A percentile compares a stretch with the other conserved stretches of the same genome.
Evolutionary conservation across 768 basidiomycete species (phyloP).

Genomic region (Kwoniella europaea): DNA sequence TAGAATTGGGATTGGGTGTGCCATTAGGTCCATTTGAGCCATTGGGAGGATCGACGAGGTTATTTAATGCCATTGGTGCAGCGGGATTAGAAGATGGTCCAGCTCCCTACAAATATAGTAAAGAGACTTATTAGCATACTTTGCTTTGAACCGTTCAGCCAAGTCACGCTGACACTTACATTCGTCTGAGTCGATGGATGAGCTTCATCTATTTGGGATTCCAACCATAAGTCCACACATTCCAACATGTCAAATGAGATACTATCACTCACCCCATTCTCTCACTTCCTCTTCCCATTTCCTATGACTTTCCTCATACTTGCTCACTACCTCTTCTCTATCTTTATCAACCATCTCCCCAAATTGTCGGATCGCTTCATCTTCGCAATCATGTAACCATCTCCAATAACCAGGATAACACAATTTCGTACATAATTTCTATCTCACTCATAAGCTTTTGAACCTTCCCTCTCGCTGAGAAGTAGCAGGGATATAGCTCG

Average conservation of each 20-base stretch:
- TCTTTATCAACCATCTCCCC: slow-evolving; percentile 68
- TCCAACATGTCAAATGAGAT: not conserved
- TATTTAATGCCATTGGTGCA: slow-evolving; percentile 6
- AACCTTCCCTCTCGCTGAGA: too few species aligned
- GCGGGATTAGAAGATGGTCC: not conserved
- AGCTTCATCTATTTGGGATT: too few species aligned
- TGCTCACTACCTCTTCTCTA: slow-evolving; percentile 72
- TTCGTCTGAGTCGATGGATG: too few species aligned
- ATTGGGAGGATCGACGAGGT: slow-evolving; percentile 20
- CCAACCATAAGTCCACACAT: too few species aligned
- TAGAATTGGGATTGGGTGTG: not conserved
- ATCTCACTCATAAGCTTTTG: too few species aligned
- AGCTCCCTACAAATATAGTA: not conserved
- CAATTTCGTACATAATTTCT: slow-evolving; percentile 95
- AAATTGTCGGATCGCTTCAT: slow-evolving; percentile 70
- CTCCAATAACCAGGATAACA: slow-evolving; percentile 75
- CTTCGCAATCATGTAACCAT: slow-evolving; percentile 71
- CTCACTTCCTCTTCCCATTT: slow-evolving; percentile 68
- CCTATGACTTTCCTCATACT: slow-evolving; percentile 71
- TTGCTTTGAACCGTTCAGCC: too few species aligned
- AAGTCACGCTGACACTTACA: too few species aligned
- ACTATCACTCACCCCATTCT: slow-evolving; percentile 43
- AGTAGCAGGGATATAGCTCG: not conserved
- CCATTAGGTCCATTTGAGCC: not conserved
- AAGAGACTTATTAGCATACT: not conserved